These are phyloP conservation scores for Onygena corvina DNA, from an alignment of 2,329 filamentous ascomycete species.

Conservation along the genomic window DNA sequence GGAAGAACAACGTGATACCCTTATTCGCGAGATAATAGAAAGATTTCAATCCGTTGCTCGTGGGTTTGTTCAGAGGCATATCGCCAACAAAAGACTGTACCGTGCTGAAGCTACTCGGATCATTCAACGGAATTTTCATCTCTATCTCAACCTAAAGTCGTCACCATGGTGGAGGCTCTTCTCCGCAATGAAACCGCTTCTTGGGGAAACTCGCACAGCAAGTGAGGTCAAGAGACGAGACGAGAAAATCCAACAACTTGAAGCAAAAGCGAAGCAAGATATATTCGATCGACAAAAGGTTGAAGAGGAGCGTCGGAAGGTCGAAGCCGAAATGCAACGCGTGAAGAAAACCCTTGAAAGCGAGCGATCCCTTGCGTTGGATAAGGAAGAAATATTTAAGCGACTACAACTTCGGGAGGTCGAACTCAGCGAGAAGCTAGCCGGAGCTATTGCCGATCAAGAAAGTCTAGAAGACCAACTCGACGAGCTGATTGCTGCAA, in stretches of 20 bases:
- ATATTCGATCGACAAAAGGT: slow-evolving; percentile 61
- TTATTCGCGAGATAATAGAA: slow-evolving; percentile 89
- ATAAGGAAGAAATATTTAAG: slow-evolving; percentile 99
- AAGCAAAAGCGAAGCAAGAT: slow-evolving; percentile 70
- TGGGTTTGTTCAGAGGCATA: slow-evolving; percentile 76
- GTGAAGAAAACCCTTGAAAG: slow-evolving; percentile 93
- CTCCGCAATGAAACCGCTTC: slow-evolving; percentile 83
- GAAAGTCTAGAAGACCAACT: slow-evolving; percentile 88
- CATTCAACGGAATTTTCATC: slow-evolving; percentile 85
- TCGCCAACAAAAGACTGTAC: slow-evolving; percentile 86
- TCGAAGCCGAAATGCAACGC: slow-evolving; percentile 72
- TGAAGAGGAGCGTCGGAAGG: slow-evolving; percentile 81
- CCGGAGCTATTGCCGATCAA: slow-evolving; percentile 85
- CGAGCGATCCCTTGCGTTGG: slow-evolving; percentile 83
- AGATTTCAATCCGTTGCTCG: slow-evolving; percentile 85
- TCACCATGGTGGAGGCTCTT: slow-evolving; percentile 98
- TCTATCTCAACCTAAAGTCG: slow-evolving; percentile 77
- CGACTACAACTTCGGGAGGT: slow-evolving; percentile 83
- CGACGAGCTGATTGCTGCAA: slow-evolving; percentile 75
- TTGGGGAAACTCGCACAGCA: slow-evolving; percentile 82
- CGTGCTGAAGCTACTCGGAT: slow-evolving; percentile 88
- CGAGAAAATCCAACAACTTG: slow-evolving; percentile 78
- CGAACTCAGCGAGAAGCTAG: slow-evolving; percentile 84
- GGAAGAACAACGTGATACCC: slow-evolving; percentile 83
- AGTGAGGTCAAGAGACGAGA: slow-evolving; percentile 91